phyloP scores from a whole-genome alignment of 768 basidiomycete genomes.

The Rhizopogon vesiculosus region DNA sequence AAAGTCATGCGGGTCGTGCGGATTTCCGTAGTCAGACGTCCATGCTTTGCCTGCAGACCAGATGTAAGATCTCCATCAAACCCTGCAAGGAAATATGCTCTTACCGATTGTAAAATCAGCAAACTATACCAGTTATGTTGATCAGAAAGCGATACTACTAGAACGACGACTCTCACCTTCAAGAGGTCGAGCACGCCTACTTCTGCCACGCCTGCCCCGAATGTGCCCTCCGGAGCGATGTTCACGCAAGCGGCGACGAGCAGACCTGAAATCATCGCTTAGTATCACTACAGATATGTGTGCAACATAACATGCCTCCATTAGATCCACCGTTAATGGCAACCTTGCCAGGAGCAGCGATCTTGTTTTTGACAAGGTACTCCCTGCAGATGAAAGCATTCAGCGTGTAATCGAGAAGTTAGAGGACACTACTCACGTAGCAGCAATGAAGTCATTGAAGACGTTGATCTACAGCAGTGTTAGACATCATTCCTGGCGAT shows the following conservation, averaged over 20 bases:
- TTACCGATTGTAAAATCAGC: constrained; percentile 72
- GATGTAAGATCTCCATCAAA: constrained; percentile 5
- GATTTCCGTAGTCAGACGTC: constrained; percentile 76
- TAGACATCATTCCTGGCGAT: neutral
- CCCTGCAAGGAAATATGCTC: constrained; percentile 2
- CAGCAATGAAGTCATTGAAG: constrained; percentile 81
- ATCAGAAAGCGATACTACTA: neutral
- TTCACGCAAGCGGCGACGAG: constrained; percentile 84
- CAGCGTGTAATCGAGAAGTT: neutral
- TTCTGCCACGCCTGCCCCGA: constrained; percentile 77
- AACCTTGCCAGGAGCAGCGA: constrained; percentile 63
- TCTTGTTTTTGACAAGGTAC: constrained; percentile 69
- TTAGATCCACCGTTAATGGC: constrained; percentile 80
- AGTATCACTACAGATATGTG: neutral
- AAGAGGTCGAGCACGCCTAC: constrained; percentile 80
- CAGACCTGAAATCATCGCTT: constrained; percentile 42
- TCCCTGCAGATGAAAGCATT: constrained; percentile 35
- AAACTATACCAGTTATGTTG: constrained; percentile 38
- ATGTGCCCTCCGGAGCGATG: constrained; percentile 67
- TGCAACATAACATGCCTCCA: constrained; percentile 47
- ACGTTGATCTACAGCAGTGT: constrained; percentile 49
- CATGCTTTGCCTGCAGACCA: constrained; percentile 56
- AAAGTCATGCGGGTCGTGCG: constrained; percentile 71
- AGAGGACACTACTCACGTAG: constrained; percentile 46
- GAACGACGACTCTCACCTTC: constrained; percentile 41